Evolutionary conservation across 2,329 filamentous ascomycete genomes (phyloP).

Genomic region (Aureobasidium musti): DNA sequence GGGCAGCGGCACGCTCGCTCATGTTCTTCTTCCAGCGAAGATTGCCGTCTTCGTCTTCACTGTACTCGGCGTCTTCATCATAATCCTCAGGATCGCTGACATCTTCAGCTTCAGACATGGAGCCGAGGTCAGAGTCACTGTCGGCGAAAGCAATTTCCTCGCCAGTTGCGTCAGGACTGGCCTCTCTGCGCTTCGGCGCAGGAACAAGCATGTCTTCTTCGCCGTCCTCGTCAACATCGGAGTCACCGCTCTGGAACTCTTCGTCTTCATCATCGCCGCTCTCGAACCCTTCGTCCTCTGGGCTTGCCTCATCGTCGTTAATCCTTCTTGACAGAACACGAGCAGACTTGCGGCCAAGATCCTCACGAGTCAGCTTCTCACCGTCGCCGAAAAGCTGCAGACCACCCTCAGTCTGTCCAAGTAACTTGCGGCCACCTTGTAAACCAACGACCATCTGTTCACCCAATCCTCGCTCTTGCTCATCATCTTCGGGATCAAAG

Average conservation of each 20-base stretch:
- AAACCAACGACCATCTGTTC: slow-evolving; percentile 92
- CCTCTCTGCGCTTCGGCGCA: slow-evolving; percentile 53
- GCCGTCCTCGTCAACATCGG: slow-evolving; percentile 46
- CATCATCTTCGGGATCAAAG: slow-evolving; percentile 66
- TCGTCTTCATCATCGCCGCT: slow-evolving; percentile 59
- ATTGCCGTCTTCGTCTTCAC: slow-evolving; percentile 67
- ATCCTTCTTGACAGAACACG: slow-evolving; percentile 53
- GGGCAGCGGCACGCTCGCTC: slow-evolving; percentile 67
- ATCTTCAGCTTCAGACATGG: slow-evolving; percentile 63
- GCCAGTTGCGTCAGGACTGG: slow-evolving; percentile 56
- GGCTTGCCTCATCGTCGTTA: slow-evolving; percentile 55
- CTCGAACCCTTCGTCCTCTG: slow-evolving; percentile 52
- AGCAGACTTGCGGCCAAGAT: slow-evolving; percentile 56
- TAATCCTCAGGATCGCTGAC: slow-evolving; percentile 45
- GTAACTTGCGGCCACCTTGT: slow-evolving; percentile 76
- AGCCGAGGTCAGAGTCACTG: slow-evolving; percentile 94
- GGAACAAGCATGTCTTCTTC: slow-evolving; percentile 36
- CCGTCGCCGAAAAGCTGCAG: slow-evolving; percentile 84
- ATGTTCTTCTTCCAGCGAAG: slow-evolving; percentile 89
- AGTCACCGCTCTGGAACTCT: slow-evolving; percentile 55
- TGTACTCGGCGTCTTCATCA: slow-evolving; percentile 43
- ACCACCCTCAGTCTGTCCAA: slow-evolving; percentile 79
- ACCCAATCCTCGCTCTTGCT: slow-evolving; percentile 80
- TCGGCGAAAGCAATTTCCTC: slow-evolving; percentile 89
- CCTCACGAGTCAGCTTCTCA: slow-evolving; percentile 61